Conservation (phyloP, 495 filamentous ascomycete genomes). For the Aspergillus leporis region DNA sequence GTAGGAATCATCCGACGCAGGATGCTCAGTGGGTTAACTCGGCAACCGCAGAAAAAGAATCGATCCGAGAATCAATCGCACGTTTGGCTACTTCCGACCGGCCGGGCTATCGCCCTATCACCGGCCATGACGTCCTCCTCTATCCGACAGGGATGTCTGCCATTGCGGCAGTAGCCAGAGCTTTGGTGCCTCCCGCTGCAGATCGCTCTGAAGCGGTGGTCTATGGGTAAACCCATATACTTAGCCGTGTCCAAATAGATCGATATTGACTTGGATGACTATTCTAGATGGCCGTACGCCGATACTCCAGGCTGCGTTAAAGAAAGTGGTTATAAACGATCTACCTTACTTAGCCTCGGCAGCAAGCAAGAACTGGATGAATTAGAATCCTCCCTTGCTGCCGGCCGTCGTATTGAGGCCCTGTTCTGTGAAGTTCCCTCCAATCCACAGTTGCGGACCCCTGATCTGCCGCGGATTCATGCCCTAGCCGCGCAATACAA, state of each 20-base stretch:
- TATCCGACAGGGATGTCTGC: conserved; percentile 49
- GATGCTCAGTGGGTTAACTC: conserved; percentile 62
- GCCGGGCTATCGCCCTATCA: conserved; percentile 38
- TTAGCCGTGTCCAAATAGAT: too few species aligned
- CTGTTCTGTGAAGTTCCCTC: conserved; percentile 47
- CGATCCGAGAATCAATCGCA: conserved; percentile 51
- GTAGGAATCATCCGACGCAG: background rate
- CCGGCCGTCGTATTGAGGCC: conserved; percentile 25
- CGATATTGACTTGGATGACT: too few species aligned
- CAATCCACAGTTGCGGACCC: conserved; percentile 43
- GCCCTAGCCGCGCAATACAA: conserved; percentile 36
- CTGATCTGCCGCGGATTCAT: conserved; percentile 42
- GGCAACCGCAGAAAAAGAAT: conserved; percentile 65
- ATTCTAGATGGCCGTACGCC: conserved; percentile 19
- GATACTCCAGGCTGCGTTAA: conserved; percentile 32
- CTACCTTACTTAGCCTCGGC: conserved; percentile 28
- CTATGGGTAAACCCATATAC: conserved; percentile 19
- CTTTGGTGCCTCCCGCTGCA: conserved; percentile 14
- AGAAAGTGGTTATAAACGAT: conserved; percentile 35
- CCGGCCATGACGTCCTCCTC: conserved; percentile 47
- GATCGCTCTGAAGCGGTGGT: conserved; percentile 39
- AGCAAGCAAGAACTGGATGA: conserved; percentile 30
- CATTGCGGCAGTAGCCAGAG: conserved; percentile 27
- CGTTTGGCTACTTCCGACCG: conserved; percentile 22
- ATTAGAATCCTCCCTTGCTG: conserved; percentile 26